phyloP scores from a whole-genome alignment of 306 rosid genomes.

The Pachyrhizus erosus region DNA sequence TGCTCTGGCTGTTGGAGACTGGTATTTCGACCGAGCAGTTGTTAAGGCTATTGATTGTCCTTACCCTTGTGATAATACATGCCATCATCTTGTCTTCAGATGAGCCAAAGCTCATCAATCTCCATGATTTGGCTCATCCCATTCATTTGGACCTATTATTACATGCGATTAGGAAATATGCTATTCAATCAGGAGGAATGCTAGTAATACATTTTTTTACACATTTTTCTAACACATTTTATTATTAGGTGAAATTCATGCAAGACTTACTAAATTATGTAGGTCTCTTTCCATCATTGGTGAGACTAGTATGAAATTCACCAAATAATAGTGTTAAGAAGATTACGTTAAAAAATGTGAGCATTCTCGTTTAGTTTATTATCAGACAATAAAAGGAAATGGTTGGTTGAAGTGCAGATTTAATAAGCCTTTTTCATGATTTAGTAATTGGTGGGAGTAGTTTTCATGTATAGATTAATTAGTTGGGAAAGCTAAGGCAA shows the following conservation, averaged over 20 bases:
- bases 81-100: constrained; percentile 83
- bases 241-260: constrained; percentile 9
- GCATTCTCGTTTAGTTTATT: neutral
- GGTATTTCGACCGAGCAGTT: constrained; percentile 78
- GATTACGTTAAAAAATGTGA: neutral
- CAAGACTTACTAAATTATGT: neutral
- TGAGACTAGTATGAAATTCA: constrained; percentile 1
- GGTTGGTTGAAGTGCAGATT: constrained; percentile 47
- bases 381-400: constrained; percentile 46
- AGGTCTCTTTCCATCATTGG: neutral
- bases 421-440: constrained; percentile 41
- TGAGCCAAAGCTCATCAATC: constrained; percentile 37
- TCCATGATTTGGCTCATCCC: constrained; percentile 11
- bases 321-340: neutral
- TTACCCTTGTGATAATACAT: constrained; percentile 89
- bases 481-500: constrained; percentile 38
- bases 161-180: constrained; percentile 20
- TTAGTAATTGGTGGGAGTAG: constrained; percentile 39
- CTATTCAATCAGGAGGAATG: constrained; percentile 41
- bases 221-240: neutral
- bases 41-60: constrained; percentile 77
- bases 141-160: constrained; percentile 9
- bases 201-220: neutral
- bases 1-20: constrained; percentile 87
- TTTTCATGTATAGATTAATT: constrained; percentile 37